Conservation (phyloP, 805 yeast genomes). For the Blastobotrys mokoenaii region DNA sequence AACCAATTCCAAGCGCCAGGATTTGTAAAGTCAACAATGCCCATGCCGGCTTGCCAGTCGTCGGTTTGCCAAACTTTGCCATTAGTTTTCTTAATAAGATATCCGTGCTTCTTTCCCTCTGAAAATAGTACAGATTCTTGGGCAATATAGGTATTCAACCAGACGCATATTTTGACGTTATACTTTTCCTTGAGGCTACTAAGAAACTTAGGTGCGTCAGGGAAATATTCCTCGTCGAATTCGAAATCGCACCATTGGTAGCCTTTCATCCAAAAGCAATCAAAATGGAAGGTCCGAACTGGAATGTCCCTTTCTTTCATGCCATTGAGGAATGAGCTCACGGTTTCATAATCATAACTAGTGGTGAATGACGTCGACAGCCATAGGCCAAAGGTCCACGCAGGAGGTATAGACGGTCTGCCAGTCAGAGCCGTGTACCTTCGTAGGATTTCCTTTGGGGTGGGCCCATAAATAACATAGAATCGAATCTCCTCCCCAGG, state of each 20-base stretch:
- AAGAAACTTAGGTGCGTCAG: slow-evolving; percentile 27
- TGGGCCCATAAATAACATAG: slow-evolving; percentile 29
- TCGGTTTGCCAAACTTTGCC: slow-evolving; percentile 31
- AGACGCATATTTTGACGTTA: slow-evolving; percentile 30
- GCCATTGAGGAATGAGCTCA: slow-evolving; percentile 29
- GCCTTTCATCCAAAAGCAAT: slow-evolving; percentile 35
- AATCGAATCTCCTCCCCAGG: slow-evolving; percentile 29
- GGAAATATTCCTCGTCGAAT: slow-evolving; percentile 31
- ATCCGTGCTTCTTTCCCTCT: slow-evolving; percentile 28
- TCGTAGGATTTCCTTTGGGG: slow-evolving; percentile 27
- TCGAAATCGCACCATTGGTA: slow-evolving; percentile 36
- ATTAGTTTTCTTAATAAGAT: slow-evolving; percentile 25
- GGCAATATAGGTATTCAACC: slow-evolving; percentile 34
- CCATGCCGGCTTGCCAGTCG: slow-evolving; percentile 36
- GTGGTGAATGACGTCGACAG: slow-evolving; percentile 33
- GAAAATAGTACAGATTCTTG: slow-evolving; percentile 30
- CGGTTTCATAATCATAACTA: slow-evolving; percentile 30
- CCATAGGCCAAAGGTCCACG: slow-evolving; percentile 35
- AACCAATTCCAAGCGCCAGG: slow-evolving; percentile 32
- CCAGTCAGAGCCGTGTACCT: slow-evolving; percentile 30
- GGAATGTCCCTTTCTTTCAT: slow-evolving; percentile 33
- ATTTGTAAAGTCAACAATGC: slow-evolving; percentile 33
- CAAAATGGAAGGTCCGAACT: slow-evolving; percentile 31
- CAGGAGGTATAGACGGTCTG: slow-evolving; percentile 32
- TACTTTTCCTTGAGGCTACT: slow-evolving; percentile 25